Base-by-base conservation (phyloP, 148 eudicot genomes). In the Hydrangea macrophylla region DNA sequence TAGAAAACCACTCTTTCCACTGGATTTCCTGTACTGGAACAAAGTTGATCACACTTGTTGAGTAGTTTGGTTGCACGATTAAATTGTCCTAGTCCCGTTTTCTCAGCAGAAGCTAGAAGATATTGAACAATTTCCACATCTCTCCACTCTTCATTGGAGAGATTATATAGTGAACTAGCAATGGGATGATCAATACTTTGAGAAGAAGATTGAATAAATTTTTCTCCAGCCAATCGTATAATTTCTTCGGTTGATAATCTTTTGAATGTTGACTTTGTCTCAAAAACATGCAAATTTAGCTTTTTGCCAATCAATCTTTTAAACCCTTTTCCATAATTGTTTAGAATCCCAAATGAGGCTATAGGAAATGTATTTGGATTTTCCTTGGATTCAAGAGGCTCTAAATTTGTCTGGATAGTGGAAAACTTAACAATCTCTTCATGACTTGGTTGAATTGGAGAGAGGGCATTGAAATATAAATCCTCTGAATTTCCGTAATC, bases 81-180 rank as follows among this genome's bases (percentile, higher is more conserved):
- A 28, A 54, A 74, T 51, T 79, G 69, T 48, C 24, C 64, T 11
- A 51, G 40, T 13, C 64, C 61, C 2, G 67, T 57, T 26, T 48
- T 70, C 35, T 74, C 79, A 26, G 73, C 76, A 6, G 79, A 55
- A 53, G 65, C 63, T 31, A 70, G 63, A 23, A 74, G 64, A 44
- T 31, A 25, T 9, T 58, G 60, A 2, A 56, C 70, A 54, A 79
- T 71, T 48, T 79, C 75, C 24, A 67, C 57, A 2, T 59, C 75
- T 55, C 58, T 57, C 2, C 9, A 12, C 32, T 50, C 64, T 26
- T 68, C 73, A 5, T 13, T 25, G 12, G 75, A 65, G 5, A 67
- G 56, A 9, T 53, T 32, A n/a, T 18, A 6, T 2, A 60, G 25
- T 12, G 35, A 24, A 51, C 26, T 35, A 5, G 24, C 22, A 37